Conservation (phyloP, 1,139 yeast genomes). For the Sugiyamaella grinbergsii region DNA sequence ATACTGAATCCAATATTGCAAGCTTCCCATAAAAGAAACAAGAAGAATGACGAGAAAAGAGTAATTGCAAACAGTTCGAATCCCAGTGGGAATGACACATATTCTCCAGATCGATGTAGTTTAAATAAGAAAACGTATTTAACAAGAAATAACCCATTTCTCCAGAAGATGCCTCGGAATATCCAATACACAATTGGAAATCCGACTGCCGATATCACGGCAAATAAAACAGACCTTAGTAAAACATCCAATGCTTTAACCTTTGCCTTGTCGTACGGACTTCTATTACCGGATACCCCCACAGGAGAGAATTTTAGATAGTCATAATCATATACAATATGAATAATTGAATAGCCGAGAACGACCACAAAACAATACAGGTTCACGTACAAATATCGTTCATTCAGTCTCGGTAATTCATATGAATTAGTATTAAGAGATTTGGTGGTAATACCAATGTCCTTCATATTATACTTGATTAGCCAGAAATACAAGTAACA, state of each 20-base stretch:
- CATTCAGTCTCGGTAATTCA: constrained; percentile 61
- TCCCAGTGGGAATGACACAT: constrained; percentile 47
- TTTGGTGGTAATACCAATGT: constrained; percentile 33
- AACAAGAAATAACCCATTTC: constrained; percentile 38
- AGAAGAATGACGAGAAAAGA: constrained; percentile 42
- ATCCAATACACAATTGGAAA: constrained; percentile 54
- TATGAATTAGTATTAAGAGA: constrained; percentile 38
- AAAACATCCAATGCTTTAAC: constrained; percentile 33
- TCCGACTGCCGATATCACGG: constrained; percentile 39
- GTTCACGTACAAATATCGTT: constrained; percentile 59
- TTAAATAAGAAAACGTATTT: constrained; percentile 36
- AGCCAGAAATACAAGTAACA: constrained; percentile 44
- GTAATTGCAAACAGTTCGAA: constrained; percentile 45
- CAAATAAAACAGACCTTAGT: constrained; percentile 46
- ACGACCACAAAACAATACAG: constrained; percentile 49
- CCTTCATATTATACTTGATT: constrained; percentile 41
- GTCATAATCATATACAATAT: constrained; percentile 61
- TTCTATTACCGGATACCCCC: constrained; percentile 1
- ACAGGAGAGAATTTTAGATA: constrained; percentile 53
- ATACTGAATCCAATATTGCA: constrained; percentile 66
- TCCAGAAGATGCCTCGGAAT: constrained; percentile 52
- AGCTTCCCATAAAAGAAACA: constrained; percentile 59
- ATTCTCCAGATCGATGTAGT: constrained; percentile 42
- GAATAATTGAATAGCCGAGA: constrained; percentile 55
- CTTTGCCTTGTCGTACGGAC: constrained; percentile 9